Evolutionary conservation across 2,329 filamentous ascomycete species (phyloP).

Genomic region (Ophiostoma perfectum): DNA sequence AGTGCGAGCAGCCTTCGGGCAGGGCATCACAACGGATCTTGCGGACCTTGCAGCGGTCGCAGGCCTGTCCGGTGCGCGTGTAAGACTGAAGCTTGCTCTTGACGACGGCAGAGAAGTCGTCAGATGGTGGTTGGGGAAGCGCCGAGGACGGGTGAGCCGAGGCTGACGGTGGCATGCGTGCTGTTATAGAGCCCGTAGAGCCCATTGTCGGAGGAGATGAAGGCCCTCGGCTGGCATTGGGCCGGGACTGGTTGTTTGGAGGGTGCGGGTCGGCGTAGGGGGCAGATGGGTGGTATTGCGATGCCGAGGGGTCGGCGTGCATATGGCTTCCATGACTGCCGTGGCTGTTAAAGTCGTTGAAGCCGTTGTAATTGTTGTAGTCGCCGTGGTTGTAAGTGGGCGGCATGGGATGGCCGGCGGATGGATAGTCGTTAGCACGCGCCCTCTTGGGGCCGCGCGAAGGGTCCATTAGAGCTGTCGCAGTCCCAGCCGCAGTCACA

Average conservation of each 20-base stretch:
- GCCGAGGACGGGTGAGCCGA: background rate
- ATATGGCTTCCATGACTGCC: no score
- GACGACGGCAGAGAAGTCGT: conserved; percentile 52
- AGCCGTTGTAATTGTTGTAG: background rate
- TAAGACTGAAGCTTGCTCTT: conserved; percentile 52
- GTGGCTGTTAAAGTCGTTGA: background rate
- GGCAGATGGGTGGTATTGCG: no score
- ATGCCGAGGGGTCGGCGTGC: no score
- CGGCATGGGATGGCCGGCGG: background rate
- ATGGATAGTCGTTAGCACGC: conserved; percentile 12
- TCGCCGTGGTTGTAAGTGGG: background rate
- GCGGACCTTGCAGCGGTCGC: conserved; percentile 82
- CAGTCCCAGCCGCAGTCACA: background rate
- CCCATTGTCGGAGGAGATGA: no score
- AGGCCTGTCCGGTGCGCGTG: conserved; percentile 72
- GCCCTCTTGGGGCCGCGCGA: conserved; percentile 19
- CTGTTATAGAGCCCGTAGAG: no score
- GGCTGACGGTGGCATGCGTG: background rate
- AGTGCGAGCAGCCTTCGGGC: conserved; percentile 76
- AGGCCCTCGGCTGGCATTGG: no score
- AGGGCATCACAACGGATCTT: conserved; percentile 84
- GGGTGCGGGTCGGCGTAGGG: background rate
- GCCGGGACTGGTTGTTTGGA: background rate
- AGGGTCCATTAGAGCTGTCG: conserved; percentile 12
- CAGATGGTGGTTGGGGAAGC: conserved; percentile 26